These are phyloP conservation scores for Sporothrix variecibatus DNA, from an alignment of 2,329 filamentous ascomycete species.

Conservation along the genomic window DNA sequence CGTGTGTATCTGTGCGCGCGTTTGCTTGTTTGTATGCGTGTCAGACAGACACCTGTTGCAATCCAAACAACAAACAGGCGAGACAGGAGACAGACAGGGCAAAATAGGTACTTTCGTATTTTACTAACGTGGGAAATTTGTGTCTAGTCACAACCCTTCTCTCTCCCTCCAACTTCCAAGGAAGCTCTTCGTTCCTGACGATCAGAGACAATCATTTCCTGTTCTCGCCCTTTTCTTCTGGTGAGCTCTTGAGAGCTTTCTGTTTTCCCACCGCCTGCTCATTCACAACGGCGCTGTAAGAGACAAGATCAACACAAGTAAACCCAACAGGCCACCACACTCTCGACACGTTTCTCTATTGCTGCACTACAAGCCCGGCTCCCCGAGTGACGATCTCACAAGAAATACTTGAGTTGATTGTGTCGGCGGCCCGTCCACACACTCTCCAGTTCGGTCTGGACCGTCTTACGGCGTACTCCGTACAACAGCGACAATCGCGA, in stretches of 20 bases:
- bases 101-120: background rate
- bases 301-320: background rate
- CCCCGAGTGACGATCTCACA: too few relatives aligned
- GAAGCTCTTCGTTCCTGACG: background rate
- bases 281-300: background rate
- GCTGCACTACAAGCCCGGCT: background rate
- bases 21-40: background rate
- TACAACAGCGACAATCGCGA: too few relatives aligned
- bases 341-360: background rate
- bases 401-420: too few relatives aligned
- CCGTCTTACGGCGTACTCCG: too few relatives aligned
- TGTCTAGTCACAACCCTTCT: background rate
- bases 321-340: background rate
- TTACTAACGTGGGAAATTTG: background rate
- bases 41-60: background rate
- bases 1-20: background rate
- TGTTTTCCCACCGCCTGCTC: background rate
- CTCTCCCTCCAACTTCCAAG: background rate
- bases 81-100: background rate
- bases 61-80: background rate
- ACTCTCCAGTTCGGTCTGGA: too few relatives aligned
- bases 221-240: background rate
- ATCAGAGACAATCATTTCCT: slow-evolving; percentile 2
- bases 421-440: too few relatives aligned
- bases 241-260: background rate